A percentile compares a stretch with the other conserved stretches of the same genome.
phyloP scores from a whole-genome alignment of 805 yeast species.

The Yarrowia sp. region DNA sequence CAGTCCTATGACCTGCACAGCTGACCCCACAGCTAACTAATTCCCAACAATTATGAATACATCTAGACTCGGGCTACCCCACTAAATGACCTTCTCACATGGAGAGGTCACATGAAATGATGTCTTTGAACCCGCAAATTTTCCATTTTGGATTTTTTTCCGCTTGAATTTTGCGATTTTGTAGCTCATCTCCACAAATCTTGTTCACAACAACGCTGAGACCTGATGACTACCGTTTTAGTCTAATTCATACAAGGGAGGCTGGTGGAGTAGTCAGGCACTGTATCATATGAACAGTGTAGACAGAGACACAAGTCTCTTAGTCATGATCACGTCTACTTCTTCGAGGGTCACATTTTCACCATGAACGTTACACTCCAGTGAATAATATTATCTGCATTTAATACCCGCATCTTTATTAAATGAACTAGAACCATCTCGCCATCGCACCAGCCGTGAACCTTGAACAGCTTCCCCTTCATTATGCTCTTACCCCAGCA shows the following conservation, averaged over 20 bases:
- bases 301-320: too few species aligned
- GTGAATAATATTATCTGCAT: neutral
- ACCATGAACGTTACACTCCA: too few species aligned
- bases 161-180: neutral
- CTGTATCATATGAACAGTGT: too few species aligned
- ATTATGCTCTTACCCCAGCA: neutral
- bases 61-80: neutral
- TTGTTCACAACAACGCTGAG: neutral
- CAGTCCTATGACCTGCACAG: neutral
- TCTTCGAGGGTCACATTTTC: too few species aligned
- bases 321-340: too few species aligned
- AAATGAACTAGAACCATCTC: neutral
- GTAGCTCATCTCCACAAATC: neutral
- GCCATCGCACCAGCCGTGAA: slow-evolving; percentile 11
- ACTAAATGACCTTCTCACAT: neutral
- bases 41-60: neutral
- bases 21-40: neutral
- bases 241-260: neutral
- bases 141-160: neutral
- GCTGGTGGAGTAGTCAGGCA: neutral
- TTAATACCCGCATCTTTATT: too few species aligned
- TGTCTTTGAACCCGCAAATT: neutral
- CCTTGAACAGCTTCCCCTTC: neutral
- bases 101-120: neutral
- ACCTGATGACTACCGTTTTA: neutral